Percentiles rank a stretch among this genome's conserved stretches.
Evolutionary conservation across 2,329 filamentous ascomycete species (phyloP).

Genomic region (Aureobasidium namibiae): DNA sequence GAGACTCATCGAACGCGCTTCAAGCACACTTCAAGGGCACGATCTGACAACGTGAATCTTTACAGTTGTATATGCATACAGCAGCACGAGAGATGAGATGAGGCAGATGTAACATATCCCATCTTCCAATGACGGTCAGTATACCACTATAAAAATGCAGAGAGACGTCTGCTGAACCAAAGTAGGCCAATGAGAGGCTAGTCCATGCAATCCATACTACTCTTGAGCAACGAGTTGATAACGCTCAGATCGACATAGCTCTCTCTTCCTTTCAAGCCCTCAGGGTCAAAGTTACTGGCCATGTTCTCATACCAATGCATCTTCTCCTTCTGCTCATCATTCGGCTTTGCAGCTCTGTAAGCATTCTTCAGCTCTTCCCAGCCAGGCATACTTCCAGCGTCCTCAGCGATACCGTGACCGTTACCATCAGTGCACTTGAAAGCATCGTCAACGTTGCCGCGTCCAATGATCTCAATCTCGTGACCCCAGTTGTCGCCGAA

Average conservation of each 20-base stretch:
- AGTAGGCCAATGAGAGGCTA: neutral
- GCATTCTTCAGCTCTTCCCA: slow-evolving; percentile 27
- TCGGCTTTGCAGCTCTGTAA: slow-evolving; percentile 21
- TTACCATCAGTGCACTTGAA: slow-evolving; percentile 23
- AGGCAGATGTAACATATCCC: neutral
- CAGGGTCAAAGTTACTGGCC: slow-evolving; percentile 20
- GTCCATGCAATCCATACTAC: neutral
- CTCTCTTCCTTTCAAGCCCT: slow-evolving; percentile 19
- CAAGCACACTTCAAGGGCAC: neutral
- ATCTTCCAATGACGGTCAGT: neutral
- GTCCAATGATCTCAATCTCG: slow-evolving; percentile 18
- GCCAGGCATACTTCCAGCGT: slow-evolving; percentile 21
- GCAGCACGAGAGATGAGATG: neutral
- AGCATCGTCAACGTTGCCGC: slow-evolving; percentile 13
- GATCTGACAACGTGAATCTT: neutral
- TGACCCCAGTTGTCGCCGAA: slow-evolving; percentile 23
- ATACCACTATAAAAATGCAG: neutral
- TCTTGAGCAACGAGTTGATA: slow-evolving; percentile 12
- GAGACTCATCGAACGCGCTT: neutral
- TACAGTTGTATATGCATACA: neutral
- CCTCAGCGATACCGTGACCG: slow-evolving; percentile 27
- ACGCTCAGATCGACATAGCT: slow-evolving; percentile 18
- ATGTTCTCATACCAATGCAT: slow-evolving; percentile 24
- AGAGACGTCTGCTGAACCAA: neutral
- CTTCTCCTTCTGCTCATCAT: slow-evolving; percentile 20